A percentile compares a stretch with the other conserved stretches of the same genome.
Conservation (phyloP, 495 filamentous ascomycete genomes). For the Jackrogersella multiformis region DNA sequence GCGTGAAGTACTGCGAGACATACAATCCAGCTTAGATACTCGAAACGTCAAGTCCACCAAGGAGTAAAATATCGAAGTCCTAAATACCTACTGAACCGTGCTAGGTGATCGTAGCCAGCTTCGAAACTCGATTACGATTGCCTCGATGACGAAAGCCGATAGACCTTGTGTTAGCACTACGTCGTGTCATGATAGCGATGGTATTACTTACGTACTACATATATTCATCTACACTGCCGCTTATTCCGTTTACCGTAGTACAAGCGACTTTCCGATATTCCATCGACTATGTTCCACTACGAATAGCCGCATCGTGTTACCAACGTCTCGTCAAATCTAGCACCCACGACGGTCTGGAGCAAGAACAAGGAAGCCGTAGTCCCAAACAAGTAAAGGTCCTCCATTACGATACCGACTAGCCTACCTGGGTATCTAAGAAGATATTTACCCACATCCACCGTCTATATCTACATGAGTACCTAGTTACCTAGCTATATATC, state of each 20-base stretch:
- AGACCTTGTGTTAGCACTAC: not conserved
- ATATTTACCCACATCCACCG: not conserved
- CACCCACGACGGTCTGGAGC: not conserved
- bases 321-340: no score
- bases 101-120: not conserved
- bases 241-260: not conserved
- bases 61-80: no score
- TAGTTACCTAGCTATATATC: not conserved
- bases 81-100: not conserved
- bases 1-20: not conserved
- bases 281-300: not conserved
- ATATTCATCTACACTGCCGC: not conserved
- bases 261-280: not conserved
- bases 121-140: not conserved
- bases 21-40: not conserved
- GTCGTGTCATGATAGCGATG: not conserved
- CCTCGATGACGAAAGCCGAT: not conserved
- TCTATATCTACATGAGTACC: no score
- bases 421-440: not conserved
- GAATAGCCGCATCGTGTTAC: not conserved
- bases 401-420: no score
- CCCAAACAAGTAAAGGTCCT: not conserved
- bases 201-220: not conserved
- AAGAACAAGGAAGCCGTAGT: not conserved
- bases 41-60: not conserved